Evolutionary conservation across 768 basidiomycete genomes (phyloP).

Genomic region (Pleurotus cornucopiae): DNA sequence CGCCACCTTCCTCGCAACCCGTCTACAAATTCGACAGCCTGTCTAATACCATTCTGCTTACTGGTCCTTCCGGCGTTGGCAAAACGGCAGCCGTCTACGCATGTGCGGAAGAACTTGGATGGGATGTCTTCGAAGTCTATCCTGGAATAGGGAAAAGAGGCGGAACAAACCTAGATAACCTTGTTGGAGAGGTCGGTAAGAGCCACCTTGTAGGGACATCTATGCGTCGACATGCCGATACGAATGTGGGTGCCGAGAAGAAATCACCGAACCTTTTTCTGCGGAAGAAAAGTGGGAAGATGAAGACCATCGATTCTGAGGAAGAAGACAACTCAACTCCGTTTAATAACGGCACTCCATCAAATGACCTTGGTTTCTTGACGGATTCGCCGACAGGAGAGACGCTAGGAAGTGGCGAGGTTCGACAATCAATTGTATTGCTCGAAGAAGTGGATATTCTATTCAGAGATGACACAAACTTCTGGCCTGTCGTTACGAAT

Average conservation of each 20-base stretch:
- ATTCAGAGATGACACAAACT: conserved; percentile 80
- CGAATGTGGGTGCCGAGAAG: not conserved
- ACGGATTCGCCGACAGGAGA: conserved; percentile 4
- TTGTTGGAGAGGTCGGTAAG: conserved; percentile 90
- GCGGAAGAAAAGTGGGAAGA: not conserved
- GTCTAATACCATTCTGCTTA: conserved; percentile 82
- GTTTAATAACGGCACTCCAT: conserved; percentile 5
- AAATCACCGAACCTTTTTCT: not conserved
- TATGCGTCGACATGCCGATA: not conserved
- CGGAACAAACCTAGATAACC: conserved; percentile 68
- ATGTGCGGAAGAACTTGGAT: conserved; percentile 88
- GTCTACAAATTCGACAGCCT: conserved; percentile 39
- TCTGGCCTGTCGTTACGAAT: conserved; percentile 78
- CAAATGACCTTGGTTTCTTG: conserved; percentile 21
- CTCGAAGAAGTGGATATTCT: conserved; percentile 95
- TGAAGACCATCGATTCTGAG: not conserved
- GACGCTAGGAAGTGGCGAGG: conserved; percentile 15
- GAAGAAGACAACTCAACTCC: conserved; percentile 7
- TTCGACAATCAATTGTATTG: conserved; percentile 84
- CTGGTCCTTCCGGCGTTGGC: conserved; percentile 80
- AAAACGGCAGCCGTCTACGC: conserved; percentile 94
- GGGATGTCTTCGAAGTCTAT: conserved; percentile 96
- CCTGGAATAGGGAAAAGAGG: conserved; percentile 91
- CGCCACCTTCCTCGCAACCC: not conserved
- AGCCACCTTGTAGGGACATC: conserved; percentile 74